These are phyloP conservation scores for Starmera stellimalicola DNA, from an alignment of 1,139 yeast genomes.

Conservation along the genomic window DNA sequence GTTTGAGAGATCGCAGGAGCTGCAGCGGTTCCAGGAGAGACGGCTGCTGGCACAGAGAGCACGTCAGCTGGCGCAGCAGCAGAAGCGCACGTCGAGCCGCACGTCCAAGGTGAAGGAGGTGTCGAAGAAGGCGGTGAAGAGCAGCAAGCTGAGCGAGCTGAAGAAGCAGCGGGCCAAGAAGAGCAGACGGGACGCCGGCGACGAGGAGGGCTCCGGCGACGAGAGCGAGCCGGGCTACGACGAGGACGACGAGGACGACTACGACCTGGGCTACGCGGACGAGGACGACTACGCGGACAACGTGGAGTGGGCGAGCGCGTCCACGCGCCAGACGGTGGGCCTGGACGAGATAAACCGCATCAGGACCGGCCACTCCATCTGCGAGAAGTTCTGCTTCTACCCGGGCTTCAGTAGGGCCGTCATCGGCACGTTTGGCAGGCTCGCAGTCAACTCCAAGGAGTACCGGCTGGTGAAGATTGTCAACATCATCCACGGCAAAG, in stretches of 20 bases:
- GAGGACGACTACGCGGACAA: constrained; percentile 27
- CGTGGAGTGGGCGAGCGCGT: constrained; percentile 34
- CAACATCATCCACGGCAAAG: constrained; percentile 48
- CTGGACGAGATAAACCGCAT: constrained; percentile 58
- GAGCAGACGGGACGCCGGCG: constrained; percentile 28
- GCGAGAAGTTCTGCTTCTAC: constrained; percentile 70
- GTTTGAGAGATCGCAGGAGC: constrained; percentile 86
- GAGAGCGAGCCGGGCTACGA: constrained; percentile 26
- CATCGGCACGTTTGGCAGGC: constrained; percentile 69
- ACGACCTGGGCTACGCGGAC: constrained; percentile 29
- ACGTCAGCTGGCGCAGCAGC: constrained; percentile 41
- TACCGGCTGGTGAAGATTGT: constrained; percentile 82
- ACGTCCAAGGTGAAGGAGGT: constrained; percentile 26
- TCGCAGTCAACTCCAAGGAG: constrained; percentile 61
- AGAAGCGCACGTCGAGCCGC: constrained; percentile 21
- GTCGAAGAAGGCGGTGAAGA: constrained; percentile 27
- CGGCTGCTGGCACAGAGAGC: constrained; percentile 76
- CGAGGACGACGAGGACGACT: constrained; percentile 31
- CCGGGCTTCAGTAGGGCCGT: constrained; percentile 68
- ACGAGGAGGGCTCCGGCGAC: constrained; percentile 28
- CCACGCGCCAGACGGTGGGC: constrained; percentile 30
- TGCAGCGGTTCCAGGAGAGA: constrained; percentile 80
- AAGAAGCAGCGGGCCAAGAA: constrained; percentile 77
- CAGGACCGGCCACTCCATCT: constrained; percentile 67
- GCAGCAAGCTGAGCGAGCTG: constrained; percentile 68